Base-by-base conservation (phyloP, 2,329 filamentous ascomycete genomes). In the Ceratocystis ficicola region DNA sequence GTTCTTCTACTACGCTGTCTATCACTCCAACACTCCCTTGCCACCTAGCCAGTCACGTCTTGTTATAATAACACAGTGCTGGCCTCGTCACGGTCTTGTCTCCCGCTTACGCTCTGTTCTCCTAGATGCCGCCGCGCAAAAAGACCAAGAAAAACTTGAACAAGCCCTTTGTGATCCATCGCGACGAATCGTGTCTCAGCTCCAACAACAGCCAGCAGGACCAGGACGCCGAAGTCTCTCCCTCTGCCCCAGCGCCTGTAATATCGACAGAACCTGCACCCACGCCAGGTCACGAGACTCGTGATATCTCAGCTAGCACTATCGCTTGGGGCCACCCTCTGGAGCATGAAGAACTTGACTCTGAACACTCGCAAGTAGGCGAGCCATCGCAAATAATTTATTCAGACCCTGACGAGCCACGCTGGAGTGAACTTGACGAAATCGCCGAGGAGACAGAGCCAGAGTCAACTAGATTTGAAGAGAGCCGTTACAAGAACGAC, bases 141-240 rank as follows among this genome's bases (percentile, higher is more conserved):
- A 67, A 67, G 52, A 28, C 52, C 44, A 55, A 62, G 28, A 67
- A 67, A 48, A 63, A 65, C 20, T 25, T 36, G 55, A 59, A 59
- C 55, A 60, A 65, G 48, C 61, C 5, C 44, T 67, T 67, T 62
- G 66, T 65, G 48, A 67, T 67, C 46, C 66, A 65, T 48, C 66
- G 66, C 57, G 66, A 67, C 66, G 66, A 65, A 63, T 67, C 66
- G 25, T 67, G 66, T 59, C 63, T 67, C 17, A 67, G 66, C 48
- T 67, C 66, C 63, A 67, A 67, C 66, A 63, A 59, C 25, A 67
- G 66, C 32, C 63, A 65, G 8, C 63, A 67, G 25, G 59, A 65
- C 28, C 32, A 32, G 20, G 59, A 52, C 28, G 25, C 63, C 46
- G 30, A 28, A 52, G 36, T 28, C 12, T 20, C 50, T 12, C 20